Evolutionary conservation across 768 basidiomycete genomes (phyloP).

Genomic region (Pleurotus cornucopiae): DNA sequence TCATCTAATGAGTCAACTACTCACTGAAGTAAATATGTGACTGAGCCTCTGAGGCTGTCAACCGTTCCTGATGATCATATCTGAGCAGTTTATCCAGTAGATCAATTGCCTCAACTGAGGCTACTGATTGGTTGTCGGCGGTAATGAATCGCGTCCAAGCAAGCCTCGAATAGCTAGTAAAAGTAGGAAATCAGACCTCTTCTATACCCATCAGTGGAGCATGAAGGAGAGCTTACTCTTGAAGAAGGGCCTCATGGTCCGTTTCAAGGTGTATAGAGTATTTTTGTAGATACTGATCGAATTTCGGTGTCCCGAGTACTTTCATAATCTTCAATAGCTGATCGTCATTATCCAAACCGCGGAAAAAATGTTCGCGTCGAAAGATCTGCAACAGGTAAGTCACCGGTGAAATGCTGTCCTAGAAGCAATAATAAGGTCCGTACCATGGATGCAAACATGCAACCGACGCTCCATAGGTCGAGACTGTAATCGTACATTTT

Average conservation of each 20-base stretch:
- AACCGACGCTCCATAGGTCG: conserved; percentile 72
- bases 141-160: conserved; percentile 64
- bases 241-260: conserved; percentile 52
- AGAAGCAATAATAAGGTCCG: conserved; percentile 15
- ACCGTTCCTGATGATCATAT: conserved; percentile 67
- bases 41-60: conserved; percentile 66
- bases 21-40: conserved; percentile 63
- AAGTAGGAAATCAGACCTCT: not conserved
- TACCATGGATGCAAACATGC: conserved; percentile 75
- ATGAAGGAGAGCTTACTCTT: conserved; percentile 28
- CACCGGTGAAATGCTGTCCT: not conserved
- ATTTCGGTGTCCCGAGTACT: conserved; percentile 63
- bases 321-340: conserved; percentile 69
- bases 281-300: conserved; percentile 54
- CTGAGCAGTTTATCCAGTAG: conserved; percentile 62
- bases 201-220: not conserved
- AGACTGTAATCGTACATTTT: conserved; percentile 70
- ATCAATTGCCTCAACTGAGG: conserved; percentile 61
- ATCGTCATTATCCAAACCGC: conserved; percentile 70
- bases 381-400: conserved; percentile 44
- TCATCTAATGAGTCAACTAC: conserved; percentile 14
- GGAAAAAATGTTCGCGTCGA: conserved; percentile 72
- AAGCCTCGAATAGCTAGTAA: conserved; percentile 50
- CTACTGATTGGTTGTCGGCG: conserved; percentile 52
- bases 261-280: conserved; percentile 68